Evolutionary conservation across 2,329 filamentous ascomycete genomes (phyloP), one percentile per base, ranked within the genome.

Genomic region (Herpotrichia juniperi): DNA sequence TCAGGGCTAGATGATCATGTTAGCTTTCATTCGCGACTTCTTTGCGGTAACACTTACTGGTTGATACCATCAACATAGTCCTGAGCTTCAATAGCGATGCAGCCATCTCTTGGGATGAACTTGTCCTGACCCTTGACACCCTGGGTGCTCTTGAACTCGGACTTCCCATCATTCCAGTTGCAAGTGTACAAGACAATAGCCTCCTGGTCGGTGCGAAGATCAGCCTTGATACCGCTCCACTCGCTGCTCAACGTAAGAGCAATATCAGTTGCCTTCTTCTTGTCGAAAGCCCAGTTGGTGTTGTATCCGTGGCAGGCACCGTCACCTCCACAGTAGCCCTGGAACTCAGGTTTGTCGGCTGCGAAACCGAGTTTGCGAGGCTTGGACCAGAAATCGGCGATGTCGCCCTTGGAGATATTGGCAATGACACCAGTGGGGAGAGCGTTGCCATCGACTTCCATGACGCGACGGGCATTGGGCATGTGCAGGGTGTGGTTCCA

Each of bases 111-210:
- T 6, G 67, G 67, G 25, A 71, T 71, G 42, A 68, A 59, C 53
- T 66, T 69, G 56, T 69, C 63, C 48, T 64, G 54, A 12, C 64
- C 65, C 16, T 51, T 21, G 10, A 65, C 53, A 7, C 68, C 68
- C 49, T 71, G 68, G 0, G 66, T 68, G 51, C 53, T 63, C 66
- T 71, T 71, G 61, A 69, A 66, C 57, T 67, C 62, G n/a, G 61
- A 59, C 61, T 68, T 71, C 2, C 68, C 68, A 48, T 71, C 66
- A 46, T 67, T 69, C 68, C 68, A 71, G 48, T 70, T 70, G 63
- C 68, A 71, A 1, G 66, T 70, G 44, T 71, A 71, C 40, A 71
- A 37, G 4, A 71, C 66, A 42, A 71, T 62, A 5, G 60, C 68
- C 17, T 68, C 67, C 54, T 71, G 68, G 48, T 71, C 57, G 3